These are phyloP conservation scores for Solanum okadae DNA, from an alignment of 257 asterid species.

Conservation along the genomic window DNA sequence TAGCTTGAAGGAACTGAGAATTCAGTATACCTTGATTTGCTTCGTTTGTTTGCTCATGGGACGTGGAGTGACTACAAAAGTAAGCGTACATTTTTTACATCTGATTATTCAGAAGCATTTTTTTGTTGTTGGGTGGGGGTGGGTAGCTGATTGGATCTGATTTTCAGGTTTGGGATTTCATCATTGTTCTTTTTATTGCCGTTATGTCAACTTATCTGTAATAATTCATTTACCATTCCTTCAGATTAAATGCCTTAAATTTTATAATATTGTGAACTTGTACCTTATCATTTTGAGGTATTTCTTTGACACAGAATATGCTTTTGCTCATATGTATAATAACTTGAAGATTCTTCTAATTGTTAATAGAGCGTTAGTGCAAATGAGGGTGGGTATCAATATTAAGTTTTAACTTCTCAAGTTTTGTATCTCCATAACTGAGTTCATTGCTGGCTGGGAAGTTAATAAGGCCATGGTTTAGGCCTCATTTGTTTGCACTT, in stretches of 20 bases:
- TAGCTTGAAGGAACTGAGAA: conserved; percentile 90
- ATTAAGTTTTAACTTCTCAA: not conserved
- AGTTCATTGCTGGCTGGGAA: no score
- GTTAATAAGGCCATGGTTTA: not conserved
- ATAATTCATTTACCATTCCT: not conserved
- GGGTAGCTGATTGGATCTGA: not conserved
- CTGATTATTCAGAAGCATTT: not conserved
- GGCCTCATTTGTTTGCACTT: not conserved
- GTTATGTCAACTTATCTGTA: not conserved
- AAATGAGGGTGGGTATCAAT: not conserved
- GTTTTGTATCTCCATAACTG: not conserved
- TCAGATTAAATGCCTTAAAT: not conserved
- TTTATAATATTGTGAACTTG: not conserved
- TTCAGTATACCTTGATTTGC: conserved; percentile 56
- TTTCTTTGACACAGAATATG: not conserved
- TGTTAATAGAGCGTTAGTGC: not conserved
- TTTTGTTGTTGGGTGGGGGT: not conserved
- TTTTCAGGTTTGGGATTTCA: not conserved
- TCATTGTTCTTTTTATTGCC: not conserved
- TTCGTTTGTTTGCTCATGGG: conserved; percentile 75
- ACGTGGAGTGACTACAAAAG: conserved; percentile 96
- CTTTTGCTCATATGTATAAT: not conserved
- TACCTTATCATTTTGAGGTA: not conserved
- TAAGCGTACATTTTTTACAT: conserved; percentile 22
- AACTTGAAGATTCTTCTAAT: not conserved